Base-by-base conservation (phyloP, 768 basidiomycete species). In the Lactarius tabidus region DNA sequence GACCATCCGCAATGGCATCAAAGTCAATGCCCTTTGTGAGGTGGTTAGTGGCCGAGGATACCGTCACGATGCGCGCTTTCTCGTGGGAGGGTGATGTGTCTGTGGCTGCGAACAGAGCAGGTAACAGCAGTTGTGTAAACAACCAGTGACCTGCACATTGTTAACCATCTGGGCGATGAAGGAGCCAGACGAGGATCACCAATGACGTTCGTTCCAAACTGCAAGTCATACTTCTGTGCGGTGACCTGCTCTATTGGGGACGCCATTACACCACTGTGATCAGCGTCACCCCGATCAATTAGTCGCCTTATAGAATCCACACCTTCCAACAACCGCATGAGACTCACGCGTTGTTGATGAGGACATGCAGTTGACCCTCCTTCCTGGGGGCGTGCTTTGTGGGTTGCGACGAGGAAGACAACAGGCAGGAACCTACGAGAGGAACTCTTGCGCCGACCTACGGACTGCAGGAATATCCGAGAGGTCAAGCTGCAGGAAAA, bases 141-240 rank as follows among this genome's bases (percentile, higher is more conserved):
- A 83, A 79, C 70, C 81, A 85, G 70, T 85, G 88, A 2, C 88
- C 86, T 84, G 65, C 4, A 28, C 26, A 26, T 38, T 15, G 14
- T 1, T 1, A 36, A 36, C 15, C 18, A 18, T 7, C 28, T 6
- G 1, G 45, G 7, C 39, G 55, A 62, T 36, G 10, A 51, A 48
- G n/a, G 15, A 0, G 28, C 12, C 23, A 12, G 38, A 28, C 28
- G 20, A 14, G n/a, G 10, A 20, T 28, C 63, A 79, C 83, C 84
- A 9, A 85, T 67, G 33, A 83, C 81, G 66, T 86, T 86, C 2
- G 80, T 82, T 15, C 82, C 85, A 61, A 85, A 87, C 59, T 82
- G 80, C 26, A 82, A 70, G 68, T 85, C 85, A 62, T 81, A 84
- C 6, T 83, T 83, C 28, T 82, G 78, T 18, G 66, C 73, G 0